A percentile compares a stretch with the other conserved stretches of the same genome.
Evolutionary conservation across 352 stramenopile genomes (phyloP).

Genomic region (Phytophthora syringae): DNA sequence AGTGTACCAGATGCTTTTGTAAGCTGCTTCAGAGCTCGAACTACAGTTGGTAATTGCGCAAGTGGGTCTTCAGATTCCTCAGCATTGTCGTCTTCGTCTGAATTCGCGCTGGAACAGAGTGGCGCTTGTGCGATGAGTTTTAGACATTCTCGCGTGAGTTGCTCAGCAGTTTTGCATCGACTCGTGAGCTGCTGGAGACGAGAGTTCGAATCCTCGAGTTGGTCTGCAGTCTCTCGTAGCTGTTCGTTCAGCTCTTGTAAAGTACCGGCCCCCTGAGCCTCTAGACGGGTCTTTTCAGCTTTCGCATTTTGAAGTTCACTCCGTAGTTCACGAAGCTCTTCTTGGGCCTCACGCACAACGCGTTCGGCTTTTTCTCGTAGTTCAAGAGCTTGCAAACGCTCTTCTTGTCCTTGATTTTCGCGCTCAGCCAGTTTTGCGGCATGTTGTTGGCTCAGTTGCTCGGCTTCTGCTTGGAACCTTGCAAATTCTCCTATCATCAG

Average conservation of each 20-base stretch:
- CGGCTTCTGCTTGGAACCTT: constrained; percentile 46
- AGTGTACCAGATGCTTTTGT: constrained; percentile 25
- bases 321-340: constrained; percentile 45
- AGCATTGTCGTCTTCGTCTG: constrained; percentile 13
- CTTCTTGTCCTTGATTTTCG: constrained; percentile 25
- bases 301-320: constrained; percentile 38
- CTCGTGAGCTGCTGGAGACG: constrained; percentile 45
- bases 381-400: constrained; percentile 43
- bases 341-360: constrained; percentile 30
- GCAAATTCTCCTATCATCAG: constrained; percentile 59
- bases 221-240: constrained; percentile 43
- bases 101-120: background rate
- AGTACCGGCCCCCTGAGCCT: constrained; percentile 55
- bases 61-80: constrained; percentile 16
- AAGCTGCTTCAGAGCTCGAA: constrained; percentile 31
- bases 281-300: constrained; percentile 50
- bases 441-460: constrained; percentile 37
- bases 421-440: constrained; percentile 20
- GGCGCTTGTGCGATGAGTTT: constrained; percentile 39
- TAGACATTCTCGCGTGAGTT: constrained; percentile 24
- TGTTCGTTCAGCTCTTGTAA: constrained; percentile 68
- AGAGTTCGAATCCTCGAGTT: constrained; percentile 39
- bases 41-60: constrained; percentile 21
- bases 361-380: constrained; percentile 33
- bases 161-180: constrained; percentile 38